Evolutionary conservation across 345 rosid genomes (phyloP).

Genomic region (Eutrema yunnanense): DNA sequence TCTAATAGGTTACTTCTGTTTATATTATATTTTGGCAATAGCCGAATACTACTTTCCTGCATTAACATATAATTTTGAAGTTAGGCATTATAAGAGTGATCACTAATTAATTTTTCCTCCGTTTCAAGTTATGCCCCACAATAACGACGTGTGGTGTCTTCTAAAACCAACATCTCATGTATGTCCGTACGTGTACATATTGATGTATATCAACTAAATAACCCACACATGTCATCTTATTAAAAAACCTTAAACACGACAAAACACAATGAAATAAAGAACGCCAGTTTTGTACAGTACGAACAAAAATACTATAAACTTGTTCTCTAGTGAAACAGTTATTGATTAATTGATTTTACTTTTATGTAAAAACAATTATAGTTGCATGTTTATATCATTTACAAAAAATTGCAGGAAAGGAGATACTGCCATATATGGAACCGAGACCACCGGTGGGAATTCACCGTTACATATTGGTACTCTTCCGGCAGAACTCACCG

Average conservation of each 20-base stretch:
- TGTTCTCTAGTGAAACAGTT: neutral
- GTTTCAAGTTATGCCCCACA: neutral
- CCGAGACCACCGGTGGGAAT: constrained; percentile 88
- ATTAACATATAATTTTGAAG: neutral
- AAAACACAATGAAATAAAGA: neutral
- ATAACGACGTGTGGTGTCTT: constrained; percentile 7
- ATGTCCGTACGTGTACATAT: neutral
- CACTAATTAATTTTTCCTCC: neutral
- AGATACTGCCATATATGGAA: constrained; percentile 54
- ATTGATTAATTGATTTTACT: neutral
- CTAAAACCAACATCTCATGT: constrained; percentile 1
- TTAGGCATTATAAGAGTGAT: neutral
- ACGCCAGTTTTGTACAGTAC: no score
- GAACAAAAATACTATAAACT: no score
- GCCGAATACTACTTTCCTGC: neutral
- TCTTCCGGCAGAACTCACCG: constrained; percentile 58
- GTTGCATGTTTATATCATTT: neutral
- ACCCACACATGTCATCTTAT: neutral
- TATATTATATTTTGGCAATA: neutral
- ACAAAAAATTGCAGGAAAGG: constrained; percentile 45
- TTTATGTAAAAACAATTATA: neutral
- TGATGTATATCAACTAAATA: neutral
- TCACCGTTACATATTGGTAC: constrained; percentile 72
- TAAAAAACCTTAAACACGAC: constrained; percentile 15
- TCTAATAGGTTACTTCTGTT: neutral